Evolutionary conservation across 441 rosid species (phyloP).

Genomic region (Omphalea diandra): DNA sequence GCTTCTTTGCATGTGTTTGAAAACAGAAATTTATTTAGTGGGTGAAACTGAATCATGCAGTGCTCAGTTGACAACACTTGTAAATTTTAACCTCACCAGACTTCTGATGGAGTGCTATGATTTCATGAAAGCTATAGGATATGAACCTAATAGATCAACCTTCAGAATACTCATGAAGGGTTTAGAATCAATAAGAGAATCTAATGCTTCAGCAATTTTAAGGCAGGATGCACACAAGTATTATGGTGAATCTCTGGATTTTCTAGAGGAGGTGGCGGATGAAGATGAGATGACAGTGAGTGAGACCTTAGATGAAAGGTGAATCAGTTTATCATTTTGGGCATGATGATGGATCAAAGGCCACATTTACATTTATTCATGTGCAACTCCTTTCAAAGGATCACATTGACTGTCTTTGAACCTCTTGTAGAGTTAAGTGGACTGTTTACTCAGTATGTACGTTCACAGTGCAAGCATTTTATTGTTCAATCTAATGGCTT

Average conservation of each 20-base stretch:
- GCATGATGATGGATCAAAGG: background rate
- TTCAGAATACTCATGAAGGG: conserved; percentile 55
- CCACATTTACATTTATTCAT: background rate
- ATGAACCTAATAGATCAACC: conserved; percentile 64
- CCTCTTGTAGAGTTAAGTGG: background rate
- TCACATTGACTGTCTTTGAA: background rate
- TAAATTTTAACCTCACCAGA: conserved; percentile 40
- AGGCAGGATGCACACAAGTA: conserved; percentile 56
- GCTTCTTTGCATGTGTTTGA: conserved; percentile 43
- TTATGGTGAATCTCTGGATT: conserved; percentile 62
- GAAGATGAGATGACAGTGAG: conserved; percentile 27
- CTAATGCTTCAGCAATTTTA: conserved; percentile 36
- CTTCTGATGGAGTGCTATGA: conserved; percentile 57
- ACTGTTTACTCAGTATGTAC: background rate
- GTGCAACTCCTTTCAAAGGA: background rate
- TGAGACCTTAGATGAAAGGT: conserved; percentile 3
- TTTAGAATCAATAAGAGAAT: conserved; percentile 52
- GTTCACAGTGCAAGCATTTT: too few species aligned
- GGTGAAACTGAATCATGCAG: conserved; percentile 56
- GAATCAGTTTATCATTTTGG: background rate
- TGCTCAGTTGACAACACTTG: conserved; percentile 44
- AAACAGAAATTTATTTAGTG: conserved; percentile 45
- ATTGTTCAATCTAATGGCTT: background rate
- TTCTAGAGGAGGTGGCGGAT: conserved; percentile 36
- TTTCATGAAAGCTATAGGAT: conserved; percentile 57